Evolutionary conservation across 2,329 filamentous ascomycete species (phyloP), one percentile per base, ranked within the genome.

Genomic region (Beauveria caledonica): DNA sequence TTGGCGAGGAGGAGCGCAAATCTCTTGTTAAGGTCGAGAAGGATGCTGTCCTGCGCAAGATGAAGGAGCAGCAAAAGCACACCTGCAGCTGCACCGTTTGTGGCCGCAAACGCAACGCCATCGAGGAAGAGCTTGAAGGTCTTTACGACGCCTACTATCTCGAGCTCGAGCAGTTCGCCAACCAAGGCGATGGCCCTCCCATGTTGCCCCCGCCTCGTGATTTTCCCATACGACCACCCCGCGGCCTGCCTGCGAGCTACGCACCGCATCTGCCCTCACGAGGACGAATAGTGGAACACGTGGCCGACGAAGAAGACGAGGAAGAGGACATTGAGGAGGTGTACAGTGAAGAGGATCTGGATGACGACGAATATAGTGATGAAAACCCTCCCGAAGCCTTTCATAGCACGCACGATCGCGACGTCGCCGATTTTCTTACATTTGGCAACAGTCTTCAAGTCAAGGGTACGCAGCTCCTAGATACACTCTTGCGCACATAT

Each of bases 21-120:
- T 94, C 90, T 17, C 79, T 99, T 51, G 92, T 99, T 70, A 97
- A 97, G 75, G 93, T 99, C 33, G 94, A 99, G 76, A 99, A 99
- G 77, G 93, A 99, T 74, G 93, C 94, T 8, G 94, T 99, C 0
- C 78, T 99, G 60, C 92, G 90, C 71, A 99, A 99, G 80, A 99
- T 99, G 94, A 99, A 99, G 80, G 94, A 99, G 74, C 94, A 99
- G 74, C 94, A 99, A 74, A 97, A 97, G 75, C 92, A 97, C 73
- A 97, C 93, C 2, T 99, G 94, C 79, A 97, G 92, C 73, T 99
- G 94, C 75, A 95, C 92, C 5, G 93, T 99, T 45, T 99, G 94
- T 73, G 94, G 94, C 58, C 85, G 94, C 66, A 99, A 99, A 78
- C 86, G 94, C 58, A 96, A 89, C 13, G 94, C 94, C 44, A 99